Conservation (phyloP, 1,139 yeast species). For the Nakaseomyces glabratus region DNA sequence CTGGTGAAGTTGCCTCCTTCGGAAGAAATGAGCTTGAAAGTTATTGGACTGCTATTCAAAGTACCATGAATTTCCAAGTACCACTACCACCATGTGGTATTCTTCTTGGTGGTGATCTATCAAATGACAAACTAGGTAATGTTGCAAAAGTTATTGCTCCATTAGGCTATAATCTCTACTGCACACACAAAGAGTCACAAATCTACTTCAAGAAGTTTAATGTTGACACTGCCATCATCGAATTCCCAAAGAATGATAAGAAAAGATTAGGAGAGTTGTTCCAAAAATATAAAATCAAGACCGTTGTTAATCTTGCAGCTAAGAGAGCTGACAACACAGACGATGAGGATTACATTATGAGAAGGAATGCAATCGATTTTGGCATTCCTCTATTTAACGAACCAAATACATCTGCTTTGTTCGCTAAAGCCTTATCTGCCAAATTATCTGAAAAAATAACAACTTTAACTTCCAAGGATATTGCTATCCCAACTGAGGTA, state of each 20-base stretch:
- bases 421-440: slow-evolving; percentile 71
- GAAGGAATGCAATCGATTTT: slow-evolving; percentile 97
- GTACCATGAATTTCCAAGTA: slow-evolving; percentile 91
- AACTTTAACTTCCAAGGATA: slow-evolving; percentile 34
- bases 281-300: slow-evolving; percentile 72
- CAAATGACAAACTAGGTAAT: slow-evolving; percentile 57
- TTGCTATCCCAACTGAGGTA: slow-evolving; percentile 73
- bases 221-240: slow-evolving; percentile 50
- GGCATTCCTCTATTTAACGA: slow-evolving; percentile 94
- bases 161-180: slow-evolving; percentile 62
- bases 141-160: slow-evolving; percentile 64
- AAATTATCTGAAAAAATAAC: slow-evolving; percentile 53
- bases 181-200: slow-evolving; percentile 66
- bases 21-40: slow-evolving; percentile 82
- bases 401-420: slow-evolving; percentile 82
- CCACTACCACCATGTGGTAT: slow-evolving; percentile 88
- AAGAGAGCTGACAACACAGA: slow-evolving; percentile 76
- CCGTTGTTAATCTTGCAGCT: slow-evolving; percentile 85
- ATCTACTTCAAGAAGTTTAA: slow-evolving; percentile 43
- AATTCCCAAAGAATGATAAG: slow-evolving; percentile 87
- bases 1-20: slow-evolving; percentile 97
- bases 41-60: slow-evolving; percentile 94
- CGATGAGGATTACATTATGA: slow-evolving; percentile 93
- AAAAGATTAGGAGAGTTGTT: slow-evolving; percentile 88
- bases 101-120: slow-evolving; percentile 86